These are phyloP conservation scores for Fusarium globosum DNA, from an alignment of 2,329 filamentous ascomycete species.

Conservation along the genomic window DNA sequence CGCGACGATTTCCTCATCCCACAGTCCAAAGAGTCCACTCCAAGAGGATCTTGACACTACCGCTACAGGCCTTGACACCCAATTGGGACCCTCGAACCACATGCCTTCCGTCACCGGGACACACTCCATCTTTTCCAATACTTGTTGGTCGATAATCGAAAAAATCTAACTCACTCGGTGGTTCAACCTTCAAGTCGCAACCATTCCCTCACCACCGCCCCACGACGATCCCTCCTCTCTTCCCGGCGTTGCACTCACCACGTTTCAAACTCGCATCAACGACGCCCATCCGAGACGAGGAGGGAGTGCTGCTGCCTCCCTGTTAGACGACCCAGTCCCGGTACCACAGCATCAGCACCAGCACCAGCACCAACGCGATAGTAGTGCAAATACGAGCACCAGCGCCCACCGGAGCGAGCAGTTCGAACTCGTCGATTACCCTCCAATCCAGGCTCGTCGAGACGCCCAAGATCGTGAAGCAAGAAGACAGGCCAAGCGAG, in stretches of 20 bases:
- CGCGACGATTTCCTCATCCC: slow-evolving; percentile 32
- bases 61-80: slow-evolving; percentile 21
- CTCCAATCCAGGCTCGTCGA: slow-evolving; percentile 46
- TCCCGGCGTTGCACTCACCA: slow-evolving; percentile 45
- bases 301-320: slow-evolving; percentile 47
- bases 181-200: slow-evolving; percentile 40
- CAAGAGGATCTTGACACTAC: slow-evolving; percentile 12
- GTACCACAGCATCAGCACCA: slow-evolving; percentile 11
- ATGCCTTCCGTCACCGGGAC: slow-evolving; percentile 32
- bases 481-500: slow-evolving; percentile 58
- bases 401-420: slow-evolving; percentile 31
- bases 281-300: slow-evolving; percentile 48
- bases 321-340: slow-evolving; percentile 17
- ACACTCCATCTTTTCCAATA: slow-evolving; percentile 7
- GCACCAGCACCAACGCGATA: slow-evolving; percentile 11
- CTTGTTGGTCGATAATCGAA: slow-evolving; percentile 5
- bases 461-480: slow-evolving; percentile 48
- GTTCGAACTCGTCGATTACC: slow-evolving; percentile 58
- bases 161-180: slow-evolving; percentile 2
- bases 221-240: slow-evolving; percentile 55
- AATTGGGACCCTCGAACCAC: slow-evolving; percentile 33
- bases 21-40: slow-evolving; percentile 15
- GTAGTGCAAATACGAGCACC: slow-evolving; percentile 1
- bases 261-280: slow-evolving; percentile 30
- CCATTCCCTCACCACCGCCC: slow-evolving; percentile 48